Evolutionary conservation across 768 basidiomycete species (phyloP), one percentile per base, ranked within the genome.

Genomic region (Mycena galericulata): DNA sequence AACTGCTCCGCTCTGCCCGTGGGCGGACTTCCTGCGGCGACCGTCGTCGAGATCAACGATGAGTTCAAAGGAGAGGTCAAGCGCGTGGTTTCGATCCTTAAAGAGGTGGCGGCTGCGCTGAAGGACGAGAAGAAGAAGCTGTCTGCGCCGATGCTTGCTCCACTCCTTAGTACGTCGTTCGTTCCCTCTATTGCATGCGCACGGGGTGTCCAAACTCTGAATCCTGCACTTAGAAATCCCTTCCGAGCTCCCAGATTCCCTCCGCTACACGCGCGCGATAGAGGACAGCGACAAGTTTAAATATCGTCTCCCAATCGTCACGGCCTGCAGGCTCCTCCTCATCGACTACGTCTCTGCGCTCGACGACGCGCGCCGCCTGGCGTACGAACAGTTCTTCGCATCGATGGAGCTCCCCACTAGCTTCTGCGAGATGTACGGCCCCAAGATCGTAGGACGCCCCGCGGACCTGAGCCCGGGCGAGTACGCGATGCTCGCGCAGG

Each of bases 391-490:
- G 5, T 67, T 58, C 56, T 54, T 67, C 32, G 50, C 51, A 15
- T 26, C 30, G 50, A 67, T 67, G 65, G 2, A 34, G 50, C 30
- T 60, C 36, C 65, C 65, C 22, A 34, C 41, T 50, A 54, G 50
- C 58, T 67, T 34, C 30, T 59, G 65, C 26, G 65, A 60, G 57
- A 60, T 67, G 50, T 67, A 67, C 27, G 65, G 65, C 41, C 65
- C 65, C 41, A 67, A 67, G 65, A 67, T 67, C 65, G 41, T 17
- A 18, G 65, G 50, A 54, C 47, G 57, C n/a, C 65, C 65, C 41
- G 65, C 65, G 58, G 57, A 67, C 38, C 36, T 67, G 65, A 67
- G 65, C 45, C 58, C 58, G 40, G 65, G 65, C 17, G 65, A 67
- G 34, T 67, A 67, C 47, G 57, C 49, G 50, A 67, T 67, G 65